Base-by-base conservation (phyloP, 2,329 filamentous ascomycete species). In the Trichoderma cornu-damae region DNA sequence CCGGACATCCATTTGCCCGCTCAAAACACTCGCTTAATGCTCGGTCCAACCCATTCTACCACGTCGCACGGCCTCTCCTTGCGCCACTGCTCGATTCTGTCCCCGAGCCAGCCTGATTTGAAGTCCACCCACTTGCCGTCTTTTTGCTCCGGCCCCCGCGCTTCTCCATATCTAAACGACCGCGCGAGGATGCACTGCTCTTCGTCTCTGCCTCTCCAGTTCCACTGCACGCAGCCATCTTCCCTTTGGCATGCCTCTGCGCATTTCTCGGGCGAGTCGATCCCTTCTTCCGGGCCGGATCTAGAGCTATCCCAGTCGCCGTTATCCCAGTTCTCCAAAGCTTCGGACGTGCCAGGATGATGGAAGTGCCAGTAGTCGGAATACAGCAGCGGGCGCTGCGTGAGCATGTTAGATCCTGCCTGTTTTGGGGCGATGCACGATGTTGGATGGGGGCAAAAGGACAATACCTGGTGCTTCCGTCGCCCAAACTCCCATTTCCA, bases 401-500 rank as follows among this genome's bases (percentile, higher is more conserved):
- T 6, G 12, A 7, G 16, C 14, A 9, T 32, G 22, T 55, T 55
- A 55, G 42, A 26, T 26, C 8, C 7, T 14, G 18, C 9, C 16
- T 43, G 4, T 8, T 6, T 3, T 24, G 22, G 2, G 6, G 6
- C 26, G 14, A 35, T 1, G 12, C 28, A 6, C n/a, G n/a, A n/a
- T n/a, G n/a, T 46, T n/a, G 4, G n/a, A 14, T 6, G 20, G 1
- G 11, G 6, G 24, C 6, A 16, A 34, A 1, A 7, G 7, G 1
- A 11, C 6, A 30, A 66, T 65, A 73, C 71, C 9, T 68, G 67
- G 2, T 67, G 50, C 18, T 66, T 63, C 57, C 72, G 64, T 40
- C 65, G 62, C 6, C 60, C 61, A 57, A 71, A 68, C 57, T 74
- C 72, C 73, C 73, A 83, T 57, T 73, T 71, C 73, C 78, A 79